A percentile compares a stretch with the other conserved stretches of the same genome.
These are phyloP conservation scores for Petunia hybrid DNA, from an alignment of 305 asterid genomes.

Conservation along the genomic window DNA sequence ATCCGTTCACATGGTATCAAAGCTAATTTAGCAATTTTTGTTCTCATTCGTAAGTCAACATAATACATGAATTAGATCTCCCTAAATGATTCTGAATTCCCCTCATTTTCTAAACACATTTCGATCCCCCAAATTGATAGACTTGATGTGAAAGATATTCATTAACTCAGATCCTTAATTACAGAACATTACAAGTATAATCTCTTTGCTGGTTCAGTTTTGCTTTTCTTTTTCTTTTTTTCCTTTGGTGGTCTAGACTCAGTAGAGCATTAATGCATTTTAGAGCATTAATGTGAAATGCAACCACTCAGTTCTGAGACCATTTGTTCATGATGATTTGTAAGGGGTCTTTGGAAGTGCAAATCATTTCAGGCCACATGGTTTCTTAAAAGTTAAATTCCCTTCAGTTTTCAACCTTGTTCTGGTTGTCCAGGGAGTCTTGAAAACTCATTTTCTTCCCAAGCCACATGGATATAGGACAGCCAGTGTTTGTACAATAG, in stretches of 20 bases:
- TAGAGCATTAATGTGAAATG: not conserved
- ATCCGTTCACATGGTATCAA: not conserved
- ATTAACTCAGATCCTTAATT: not conserved
- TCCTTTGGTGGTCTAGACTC: not conserved
- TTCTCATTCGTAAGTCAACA: not conserved
- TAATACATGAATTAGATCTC: not conserved
- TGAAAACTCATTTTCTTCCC: slow-evolving; percentile 1
- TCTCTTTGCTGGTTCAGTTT: not conserved
- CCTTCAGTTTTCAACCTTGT: slow-evolving; percentile 20
- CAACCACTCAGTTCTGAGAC: not conserved
- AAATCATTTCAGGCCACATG: slow-evolving; percentile 8
- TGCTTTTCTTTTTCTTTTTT: not conserved
- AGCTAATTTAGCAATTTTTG: not conserved
- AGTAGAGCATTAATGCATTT: too few species aligned
- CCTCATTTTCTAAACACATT: not conserved
- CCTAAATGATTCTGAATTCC: too few species aligned
- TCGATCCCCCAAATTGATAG: not conserved
- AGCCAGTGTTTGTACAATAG: not conserved
- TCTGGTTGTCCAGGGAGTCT: not conserved
- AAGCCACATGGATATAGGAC: not conserved
- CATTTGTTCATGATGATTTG: not conserved
- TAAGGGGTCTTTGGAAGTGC: not conserved
- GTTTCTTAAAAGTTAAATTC: not conserved
- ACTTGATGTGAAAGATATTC: not conserved
- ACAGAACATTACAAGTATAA: not conserved